Conservation (phyloP, 139 green algal genomes). For the Tetradesmus obliquus region DNA sequence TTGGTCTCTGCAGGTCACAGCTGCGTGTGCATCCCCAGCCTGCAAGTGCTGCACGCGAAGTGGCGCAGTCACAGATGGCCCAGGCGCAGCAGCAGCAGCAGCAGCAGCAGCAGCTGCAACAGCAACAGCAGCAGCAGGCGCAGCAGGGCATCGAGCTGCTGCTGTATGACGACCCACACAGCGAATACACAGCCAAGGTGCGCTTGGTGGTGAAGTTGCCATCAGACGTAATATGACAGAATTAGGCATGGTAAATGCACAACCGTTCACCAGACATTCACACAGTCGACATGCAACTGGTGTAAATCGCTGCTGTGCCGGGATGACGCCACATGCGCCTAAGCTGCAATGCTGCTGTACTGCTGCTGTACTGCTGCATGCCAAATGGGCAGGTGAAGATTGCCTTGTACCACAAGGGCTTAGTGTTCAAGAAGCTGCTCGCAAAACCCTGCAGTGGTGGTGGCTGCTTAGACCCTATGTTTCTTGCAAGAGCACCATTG, state of each 20-base stretch:
- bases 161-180: slow-evolving; percentile 41
- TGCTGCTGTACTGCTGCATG: background rate
- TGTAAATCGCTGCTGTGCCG: no score
- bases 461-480: background rate
- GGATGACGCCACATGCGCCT: background rate
- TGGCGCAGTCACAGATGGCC: no score
- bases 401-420: slow-evolving; percentile 5
- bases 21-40: background rate
- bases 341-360: background rate
- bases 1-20: background rate
- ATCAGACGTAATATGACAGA: no score
- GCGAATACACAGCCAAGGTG: slow-evolving; percentile 32
- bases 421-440: background rate
- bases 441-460: slow-evolving; percentile 27
- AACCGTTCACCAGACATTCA: no score
- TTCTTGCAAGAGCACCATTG: background rate
- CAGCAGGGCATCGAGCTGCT: background rate
- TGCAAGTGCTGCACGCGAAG: background rate
- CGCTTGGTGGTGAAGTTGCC: no score
- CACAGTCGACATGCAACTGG: no score
- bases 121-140: background rate
- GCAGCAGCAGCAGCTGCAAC: background rate
- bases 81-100: background rate
- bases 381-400: slow-evolving; percentile 22
- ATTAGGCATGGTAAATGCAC: no score